phyloP scores from a whole-genome alignment of 495 filamentous ascomycete genomes.

The Elasticomyces elasticus region DNA sequence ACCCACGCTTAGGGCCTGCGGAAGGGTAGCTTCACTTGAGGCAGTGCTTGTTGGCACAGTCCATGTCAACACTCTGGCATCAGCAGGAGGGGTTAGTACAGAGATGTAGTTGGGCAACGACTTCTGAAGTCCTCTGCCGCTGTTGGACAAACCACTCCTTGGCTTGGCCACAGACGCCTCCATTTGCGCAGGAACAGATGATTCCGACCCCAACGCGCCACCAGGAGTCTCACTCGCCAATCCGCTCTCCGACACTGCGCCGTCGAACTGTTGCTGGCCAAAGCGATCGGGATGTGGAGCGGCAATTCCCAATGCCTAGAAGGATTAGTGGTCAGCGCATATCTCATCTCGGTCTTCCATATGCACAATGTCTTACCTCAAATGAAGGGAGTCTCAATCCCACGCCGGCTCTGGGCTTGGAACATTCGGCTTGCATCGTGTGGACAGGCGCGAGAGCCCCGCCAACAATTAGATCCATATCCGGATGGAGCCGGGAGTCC shows the following conservation, averaged over 20 bases:
- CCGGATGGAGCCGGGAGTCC: neutral
- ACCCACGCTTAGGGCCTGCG: too few relatives aligned
- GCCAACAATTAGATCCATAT: conserved; percentile 9
- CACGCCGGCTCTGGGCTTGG: conserved; percentile 15
- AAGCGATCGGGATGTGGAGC: conserved; percentile 30
- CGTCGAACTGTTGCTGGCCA: conserved; percentile 7
- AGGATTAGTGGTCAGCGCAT: too few relatives aligned
- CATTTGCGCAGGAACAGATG: neutral
- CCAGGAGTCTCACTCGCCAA: neutral
- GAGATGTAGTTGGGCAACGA: conserved; percentile 17
- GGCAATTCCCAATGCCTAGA: conserved; percentile 30
- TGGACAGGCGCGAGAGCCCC: conserved; percentile 15
- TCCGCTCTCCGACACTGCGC: too few relatives aligned
- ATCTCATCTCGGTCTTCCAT: too few relatives aligned
- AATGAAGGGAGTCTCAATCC: conserved; percentile 32
- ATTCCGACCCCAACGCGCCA: neutral
- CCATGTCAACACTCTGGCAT: conserved; percentile 24
- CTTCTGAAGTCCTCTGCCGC: conserved; percentile 1
- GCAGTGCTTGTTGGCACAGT: conserved; percentile 23
- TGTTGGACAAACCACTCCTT: neutral
- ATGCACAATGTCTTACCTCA: too few relatives aligned
- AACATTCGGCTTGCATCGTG: neutral
- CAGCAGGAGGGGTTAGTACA: conserved; percentile 29
- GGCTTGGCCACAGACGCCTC: neutral
- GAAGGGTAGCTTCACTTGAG: conserved; percentile 20